Evolutionary conservation across 441 rosid genomes (phyloP).

Genomic region (Erysimum cheiri): DNA sequence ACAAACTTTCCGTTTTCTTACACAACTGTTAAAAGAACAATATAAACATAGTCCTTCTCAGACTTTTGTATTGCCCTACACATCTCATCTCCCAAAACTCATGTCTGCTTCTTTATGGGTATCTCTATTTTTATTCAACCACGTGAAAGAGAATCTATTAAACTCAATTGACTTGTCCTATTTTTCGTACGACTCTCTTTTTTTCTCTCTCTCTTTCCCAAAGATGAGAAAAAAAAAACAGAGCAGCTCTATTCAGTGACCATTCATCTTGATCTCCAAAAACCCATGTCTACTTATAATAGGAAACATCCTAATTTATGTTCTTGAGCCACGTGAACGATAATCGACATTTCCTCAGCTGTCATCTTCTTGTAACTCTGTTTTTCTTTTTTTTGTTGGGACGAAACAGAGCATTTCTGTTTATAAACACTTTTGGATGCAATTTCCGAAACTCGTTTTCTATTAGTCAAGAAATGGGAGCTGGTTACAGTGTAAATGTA

Average conservation of each 20-base stretch:
- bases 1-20: slow-evolving; percentile 34
- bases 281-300: slow-evolving; percentile 11
- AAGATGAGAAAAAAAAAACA: slow-evolving; percentile 21
- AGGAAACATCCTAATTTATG: slow-evolving; percentile 9
- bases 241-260: slow-evolving; percentile 10
- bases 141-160: slow-evolving; percentile 24
- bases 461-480: neutral
- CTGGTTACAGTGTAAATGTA: slow-evolving; percentile 25
- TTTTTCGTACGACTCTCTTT: slow-evolving; percentile 27
- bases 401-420: slow-evolving; percentile 11
- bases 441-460: neutral
- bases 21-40: slow-evolving; percentile 16
- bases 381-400: neutral
- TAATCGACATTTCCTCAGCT: slow-evolving; percentile 22
- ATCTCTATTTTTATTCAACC: slow-evolving; percentile 5
- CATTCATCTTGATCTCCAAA: slow-evolving; percentile 23
- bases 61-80: slow-evolving; percentile 26
- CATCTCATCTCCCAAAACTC: slow-evolving; percentile 35
- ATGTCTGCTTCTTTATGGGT: slow-evolving; percentile 35
- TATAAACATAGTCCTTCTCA: slow-evolving; percentile 31
- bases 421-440: neutral
- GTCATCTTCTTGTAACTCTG: neutral
- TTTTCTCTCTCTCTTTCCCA: neutral
- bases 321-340: slow-evolving; percentile 26
- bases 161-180: slow-evolving; percentile 23